phyloP scores from a whole-genome alignment of 208 protist species.

The Polymyxa betae region DNA sequence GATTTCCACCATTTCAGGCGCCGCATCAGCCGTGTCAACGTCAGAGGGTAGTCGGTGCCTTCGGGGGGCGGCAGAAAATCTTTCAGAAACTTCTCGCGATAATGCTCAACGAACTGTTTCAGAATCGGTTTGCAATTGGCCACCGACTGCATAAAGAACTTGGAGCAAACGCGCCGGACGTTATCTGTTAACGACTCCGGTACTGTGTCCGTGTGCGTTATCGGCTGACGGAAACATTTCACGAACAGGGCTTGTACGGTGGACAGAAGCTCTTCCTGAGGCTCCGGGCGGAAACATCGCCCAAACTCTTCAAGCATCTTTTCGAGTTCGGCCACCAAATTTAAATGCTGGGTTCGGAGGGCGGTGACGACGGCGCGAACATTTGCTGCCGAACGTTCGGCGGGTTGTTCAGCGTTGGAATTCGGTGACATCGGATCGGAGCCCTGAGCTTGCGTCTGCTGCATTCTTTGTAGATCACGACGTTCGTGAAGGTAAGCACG shows the following conservation, averaged over 20 bases:
- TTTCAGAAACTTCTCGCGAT: neutral
- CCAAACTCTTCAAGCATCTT: conserved; percentile 62
- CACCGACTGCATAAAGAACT: conserved; percentile 24
- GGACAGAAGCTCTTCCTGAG: conserved; percentile 59
- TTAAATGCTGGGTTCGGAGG: conserved; percentile 49
- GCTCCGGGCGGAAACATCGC: conserved; percentile 59
- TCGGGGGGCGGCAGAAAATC: conserved; percentile 58
- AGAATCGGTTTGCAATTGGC: neutral
- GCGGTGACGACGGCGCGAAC: conserved; percentile 58
- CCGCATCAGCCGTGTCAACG: conserved; percentile 39
- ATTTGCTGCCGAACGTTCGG: conserved; percentile 14
- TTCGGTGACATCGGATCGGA: neutral
- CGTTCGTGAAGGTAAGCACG: conserved; percentile 59
- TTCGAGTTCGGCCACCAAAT: conserved; percentile 57
- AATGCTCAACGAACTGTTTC: neutral
- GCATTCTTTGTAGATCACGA: conserved; percentile 12
- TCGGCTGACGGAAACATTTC: conserved; percentile 59
- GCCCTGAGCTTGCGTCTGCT: neutral
- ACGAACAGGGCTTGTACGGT: conserved; percentile 59
- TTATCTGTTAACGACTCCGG: conserved; percentile 2
- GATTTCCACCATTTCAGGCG: conserved; percentile 58
- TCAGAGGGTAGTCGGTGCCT: conserved; percentile 1
- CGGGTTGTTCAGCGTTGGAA: neutral
- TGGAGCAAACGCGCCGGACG: conserved; percentile 39
- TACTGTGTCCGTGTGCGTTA: neutral